A percentile compares a stretch with the other conserved stretches of the same genome.
Evolutionary conservation across 1,284 basidiomycete genomes (phyloP).

Genomic region (Ceratobasidium theobromae): DNA sequence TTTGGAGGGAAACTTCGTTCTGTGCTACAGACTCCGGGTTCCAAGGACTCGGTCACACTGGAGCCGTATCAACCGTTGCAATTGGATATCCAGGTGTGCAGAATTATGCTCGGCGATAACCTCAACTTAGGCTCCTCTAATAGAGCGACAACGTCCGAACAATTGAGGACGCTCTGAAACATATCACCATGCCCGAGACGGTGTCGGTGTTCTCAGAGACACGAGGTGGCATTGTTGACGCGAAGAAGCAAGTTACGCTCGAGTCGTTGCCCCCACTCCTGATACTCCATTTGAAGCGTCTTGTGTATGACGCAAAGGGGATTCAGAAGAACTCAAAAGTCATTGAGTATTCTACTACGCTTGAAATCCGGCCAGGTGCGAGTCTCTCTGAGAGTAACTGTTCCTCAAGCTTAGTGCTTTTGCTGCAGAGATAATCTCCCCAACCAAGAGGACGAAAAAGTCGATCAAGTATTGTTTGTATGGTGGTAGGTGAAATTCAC

Average conservation of each 20-base stretch:
- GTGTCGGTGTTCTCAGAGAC: slow-evolving; percentile 72
- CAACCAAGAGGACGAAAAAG: slow-evolving; percentile 51
- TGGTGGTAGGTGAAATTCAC: slow-evolving; percentile 64
- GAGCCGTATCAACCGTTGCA: slow-evolving; percentile 92
- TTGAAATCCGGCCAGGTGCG: slow-evolving; percentile 71
- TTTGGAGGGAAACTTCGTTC: slow-evolving; percentile 96
- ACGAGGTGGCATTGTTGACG: slow-evolving; percentile 67
- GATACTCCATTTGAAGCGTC: slow-evolving; percentile 91
- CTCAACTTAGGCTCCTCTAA: not conserved
- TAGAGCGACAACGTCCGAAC: slow-evolving; percentile 74
- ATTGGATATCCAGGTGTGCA: slow-evolving; percentile 79
- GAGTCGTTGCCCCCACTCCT: slow-evolving; percentile 85
- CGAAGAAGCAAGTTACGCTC: slow-evolving; percentile 84
- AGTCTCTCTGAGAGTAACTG: slow-evolving; percentile 40
- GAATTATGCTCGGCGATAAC: not conserved
- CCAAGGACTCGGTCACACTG: slow-evolving; percentile 83
- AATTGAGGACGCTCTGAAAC: slow-evolving; percentile 80
- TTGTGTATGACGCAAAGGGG: slow-evolving; percentile 80
- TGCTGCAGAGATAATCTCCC: slow-evolving; percentile 63
- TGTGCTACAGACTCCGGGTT: slow-evolving; percentile 75
- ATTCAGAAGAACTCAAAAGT: slow-evolving; percentile 86
- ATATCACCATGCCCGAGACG: slow-evolving; percentile 78
- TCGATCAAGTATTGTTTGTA: slow-evolving; percentile 79
- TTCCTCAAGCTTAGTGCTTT: slow-evolving; percentile 34
- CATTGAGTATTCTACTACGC: slow-evolving; percentile 73